Base-by-base conservation (phyloP, 257 asterid species). In the Solanum habrochaites region DNA sequence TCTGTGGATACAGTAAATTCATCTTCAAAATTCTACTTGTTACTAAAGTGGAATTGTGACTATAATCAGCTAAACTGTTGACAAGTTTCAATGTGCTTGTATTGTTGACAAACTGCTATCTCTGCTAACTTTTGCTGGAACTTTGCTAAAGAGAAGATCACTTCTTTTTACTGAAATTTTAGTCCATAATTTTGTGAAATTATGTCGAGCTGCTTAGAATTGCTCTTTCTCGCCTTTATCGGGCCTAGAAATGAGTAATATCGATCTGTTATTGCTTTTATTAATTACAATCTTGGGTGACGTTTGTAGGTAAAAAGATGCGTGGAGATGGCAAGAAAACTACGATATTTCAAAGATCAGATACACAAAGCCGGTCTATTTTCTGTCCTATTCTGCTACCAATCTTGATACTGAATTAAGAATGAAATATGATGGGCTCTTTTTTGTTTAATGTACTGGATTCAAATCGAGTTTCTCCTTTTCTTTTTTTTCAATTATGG, bases 271-370 rank as follows among this genome's bases (percentile, higher is more conserved):
- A 23, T 40, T 39, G 16, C 29, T 40, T 21, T 75, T n/a, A 75
- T 11, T 73, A 73, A 73, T 37, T 39, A 39, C 52, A 11, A 73
- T 21, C 8, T 47, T 77, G 83, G 66, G n/a, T 27, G 66, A 78
- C 8, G 71, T 87, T 90, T 58, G 66, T 91, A 97, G 99, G 99
- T 95, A 62, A 97, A 97, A 93, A 92, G 99, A 93, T 97, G 99
- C 88, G 99, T 95, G 62, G 99, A 97, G 95, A 97, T 97, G 99
- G 93, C 96, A 73, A 93, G 99, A 85, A 97, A 96, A 90, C 93
- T 97, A 52, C 94, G 98, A 4, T 97, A 95, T 93, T 90, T 96
- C 90, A 95, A 93, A 94, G 98, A 97, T 88, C 99, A 96, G 90
- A 94, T 96, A 56, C 96, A 92, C 90, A 96, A 94, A 94, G 98